Evolutionary conservation across 768 basidiomycete genomes (phyloP).

Genomic region (Gelatoporia subvermispora): DNA sequence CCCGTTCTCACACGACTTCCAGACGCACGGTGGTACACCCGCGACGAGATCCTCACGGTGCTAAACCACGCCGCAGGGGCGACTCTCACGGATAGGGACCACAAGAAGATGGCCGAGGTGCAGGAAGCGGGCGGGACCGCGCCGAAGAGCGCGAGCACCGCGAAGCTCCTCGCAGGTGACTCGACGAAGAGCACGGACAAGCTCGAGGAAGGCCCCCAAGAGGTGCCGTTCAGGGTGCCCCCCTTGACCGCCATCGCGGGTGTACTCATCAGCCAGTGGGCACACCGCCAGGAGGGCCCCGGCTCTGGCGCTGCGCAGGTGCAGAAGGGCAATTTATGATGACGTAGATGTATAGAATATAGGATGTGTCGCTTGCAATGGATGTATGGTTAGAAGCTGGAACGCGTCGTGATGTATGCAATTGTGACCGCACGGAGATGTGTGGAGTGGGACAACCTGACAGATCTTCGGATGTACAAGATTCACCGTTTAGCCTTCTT

Average conservation of each 20-base stretch:
- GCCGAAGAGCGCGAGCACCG: slow-evolving; percentile 5
- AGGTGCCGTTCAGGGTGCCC: slow-evolving; percentile 68
- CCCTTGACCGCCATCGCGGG: slow-evolving; percentile 77
- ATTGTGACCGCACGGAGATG: slow-evolving; percentile 1
- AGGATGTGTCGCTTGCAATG: neutral
- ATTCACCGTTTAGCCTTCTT: slow-evolving; percentile 11
- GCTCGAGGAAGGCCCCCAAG: slow-evolving; percentile 21
- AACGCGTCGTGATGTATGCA: slow-evolving; percentile 1
- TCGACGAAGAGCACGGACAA: slow-evolving; percentile 19
- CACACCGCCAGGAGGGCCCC: slow-evolving; percentile 44
- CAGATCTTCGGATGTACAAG: neutral
- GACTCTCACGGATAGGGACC: slow-evolving; percentile 41
- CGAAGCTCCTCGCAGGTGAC: slow-evolving; percentile 23
- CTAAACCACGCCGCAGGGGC: slow-evolving; percentile 54
- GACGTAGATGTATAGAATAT: slow-evolving; percentile 4
- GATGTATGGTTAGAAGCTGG: slow-evolving; percentile 5
- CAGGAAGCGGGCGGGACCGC: slow-evolving; percentile 11
- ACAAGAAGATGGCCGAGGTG: slow-evolving; percentile 40
- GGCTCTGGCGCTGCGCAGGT: neutral
- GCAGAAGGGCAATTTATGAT: slow-evolving; percentile 3
- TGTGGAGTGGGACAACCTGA: neutral
- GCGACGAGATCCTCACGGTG: slow-evolving; percentile 62
- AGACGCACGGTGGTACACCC: slow-evolving; percentile 91
- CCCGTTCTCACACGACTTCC: neutral
- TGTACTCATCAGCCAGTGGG: slow-evolving; percentile 82